phyloP scores from a whole-genome alignment of 2,329 filamentous ascomycete genomes.

The Raffaelea arxii region DNA sequence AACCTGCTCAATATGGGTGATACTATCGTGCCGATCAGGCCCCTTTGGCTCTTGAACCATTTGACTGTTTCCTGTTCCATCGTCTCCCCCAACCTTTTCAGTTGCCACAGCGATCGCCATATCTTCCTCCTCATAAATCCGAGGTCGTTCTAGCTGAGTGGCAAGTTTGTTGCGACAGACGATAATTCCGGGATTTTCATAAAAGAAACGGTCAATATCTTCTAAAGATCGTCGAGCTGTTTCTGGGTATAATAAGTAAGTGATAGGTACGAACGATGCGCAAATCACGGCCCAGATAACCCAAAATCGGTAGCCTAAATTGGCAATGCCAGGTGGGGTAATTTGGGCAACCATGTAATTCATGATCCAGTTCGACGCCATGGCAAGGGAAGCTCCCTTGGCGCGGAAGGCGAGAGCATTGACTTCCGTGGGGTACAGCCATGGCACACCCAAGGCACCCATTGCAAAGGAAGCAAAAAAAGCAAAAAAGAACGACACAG shows the following conservation, averaged over 20 bases:
- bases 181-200: neutral
- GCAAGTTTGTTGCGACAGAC: neutral
- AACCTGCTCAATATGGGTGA: too few species aligned
- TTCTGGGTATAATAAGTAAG: slow-evolving; percentile 31
- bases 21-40: too few species aligned
- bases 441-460: slow-evolving; percentile 1
- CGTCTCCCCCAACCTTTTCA: too few species aligned
- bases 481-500: slow-evolving; percentile 20
- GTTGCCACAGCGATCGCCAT: neutral
- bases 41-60: too few species aligned
- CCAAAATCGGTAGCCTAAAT: slow-evolving; percentile 4
- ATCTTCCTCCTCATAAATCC: neutral
- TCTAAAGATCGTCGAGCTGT: slow-evolving; percentile 42
- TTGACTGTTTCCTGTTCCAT: too few species aligned
- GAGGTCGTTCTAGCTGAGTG: neutral
- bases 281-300: slow-evolving; percentile 29
- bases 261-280: slow-evolving; percentile 42
- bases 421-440: slow-evolving; percentile 19
- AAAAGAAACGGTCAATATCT: slow-evolving; percentile 34
- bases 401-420: slow-evolving; percentile 19
- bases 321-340: slow-evolving; percentile 5
- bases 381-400: slow-evolving; percentile 1
- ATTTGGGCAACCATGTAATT: slow-evolving; percentile 3
- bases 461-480: slow-evolving; percentile 11
- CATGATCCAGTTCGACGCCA: slow-evolving; percentile 3